Conservation (phyloP, 495 filamentous ascomycete species). For the Astrocystis sublimbata region DNA sequence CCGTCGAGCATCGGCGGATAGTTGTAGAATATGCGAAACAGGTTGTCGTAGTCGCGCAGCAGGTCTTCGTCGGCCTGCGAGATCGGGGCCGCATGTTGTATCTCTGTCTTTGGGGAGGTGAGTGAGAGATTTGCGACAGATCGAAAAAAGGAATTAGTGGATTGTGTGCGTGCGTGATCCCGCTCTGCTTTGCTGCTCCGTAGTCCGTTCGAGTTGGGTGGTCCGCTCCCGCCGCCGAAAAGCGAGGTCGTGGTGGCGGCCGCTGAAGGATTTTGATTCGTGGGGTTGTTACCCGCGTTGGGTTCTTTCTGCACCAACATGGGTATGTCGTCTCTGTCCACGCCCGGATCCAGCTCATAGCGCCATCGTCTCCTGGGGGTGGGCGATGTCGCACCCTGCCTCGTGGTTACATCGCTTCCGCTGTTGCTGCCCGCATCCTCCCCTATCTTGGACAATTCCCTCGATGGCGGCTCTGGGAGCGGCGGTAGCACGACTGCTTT, state of each 20-base stretch:
- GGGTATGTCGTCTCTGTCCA: conserved; percentile 73
- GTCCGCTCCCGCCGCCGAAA: conserved; percentile 40
- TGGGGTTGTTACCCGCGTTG: conserved; percentile 19
- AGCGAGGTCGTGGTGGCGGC: conserved; percentile 37
- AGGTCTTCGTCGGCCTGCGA: conserved; percentile 62
- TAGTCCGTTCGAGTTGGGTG: conserved; percentile 24
- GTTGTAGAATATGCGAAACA: conserved; percentile 93
- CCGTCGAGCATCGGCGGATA: conserved; percentile 76
- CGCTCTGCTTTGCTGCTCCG: conserved; percentile 37
- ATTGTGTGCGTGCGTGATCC: conserved; percentile 56
- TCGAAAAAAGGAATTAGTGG: conserved; percentile 74
- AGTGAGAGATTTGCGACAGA: conserved; percentile 78
- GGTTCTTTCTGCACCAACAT: conserved; percentile 79
- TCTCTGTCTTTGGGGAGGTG: conserved; percentile 33
- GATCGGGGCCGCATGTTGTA: conserved; percentile 39
- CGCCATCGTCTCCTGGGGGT: conserved; percentile 68
- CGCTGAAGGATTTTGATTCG: conserved; percentile 12
- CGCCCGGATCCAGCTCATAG: conserved; percentile 81
- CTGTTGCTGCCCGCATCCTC: conserved; percentile 50
- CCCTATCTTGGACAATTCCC: conserved; percentile 56
- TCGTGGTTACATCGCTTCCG: conserved; percentile 23
- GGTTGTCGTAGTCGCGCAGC: conserved; percentile 87
- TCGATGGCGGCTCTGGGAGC: conserved; percentile 33
- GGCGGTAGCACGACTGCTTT: conserved; percentile 41
- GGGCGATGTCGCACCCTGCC: conserved; percentile 27